phyloP scores from a whole-genome alignment of 176 grass and related monocot species.

The Lolium perenne region DNA sequence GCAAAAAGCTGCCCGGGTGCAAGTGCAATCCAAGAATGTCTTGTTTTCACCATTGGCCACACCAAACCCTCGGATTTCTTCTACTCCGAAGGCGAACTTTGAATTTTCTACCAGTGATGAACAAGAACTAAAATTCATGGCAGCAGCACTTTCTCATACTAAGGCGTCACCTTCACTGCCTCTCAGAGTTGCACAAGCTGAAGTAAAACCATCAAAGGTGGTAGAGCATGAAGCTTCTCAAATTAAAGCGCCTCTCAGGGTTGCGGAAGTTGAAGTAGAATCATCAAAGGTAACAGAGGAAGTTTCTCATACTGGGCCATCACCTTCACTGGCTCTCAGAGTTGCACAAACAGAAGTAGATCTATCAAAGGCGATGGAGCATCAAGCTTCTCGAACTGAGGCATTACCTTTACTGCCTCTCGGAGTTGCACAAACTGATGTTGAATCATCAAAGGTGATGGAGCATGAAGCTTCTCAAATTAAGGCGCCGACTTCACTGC shows the following conservation, averaged over 20 bases:
- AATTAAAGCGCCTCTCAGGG: background rate
- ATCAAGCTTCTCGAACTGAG: background rate
- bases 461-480: background rate
- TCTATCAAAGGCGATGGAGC: background rate
- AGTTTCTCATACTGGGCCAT: slow-evolving; percentile 1
- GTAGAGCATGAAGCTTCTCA: background rate
- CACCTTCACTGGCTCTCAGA: background rate
- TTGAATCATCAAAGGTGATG: background rate
- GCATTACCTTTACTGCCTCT: background rate
- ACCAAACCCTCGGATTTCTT: slow-evolving; percentile 19
- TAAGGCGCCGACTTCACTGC: background rate
- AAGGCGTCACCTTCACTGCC: background rate
- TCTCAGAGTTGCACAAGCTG: background rate
- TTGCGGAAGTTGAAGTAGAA: background rate
- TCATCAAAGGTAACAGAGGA: background rate
- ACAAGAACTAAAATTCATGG: slow-evolving; percentile 4
- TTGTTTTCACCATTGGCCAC: slow-evolving; percentile 18
- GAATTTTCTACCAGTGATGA: slow-evolving; percentile 16
- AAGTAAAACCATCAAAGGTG: background rate
- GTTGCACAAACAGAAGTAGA: background rate
- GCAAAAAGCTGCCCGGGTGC: slow-evolving; percentile 35
- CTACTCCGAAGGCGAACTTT: slow-evolving; percentile 7
- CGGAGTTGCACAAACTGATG: background rate
- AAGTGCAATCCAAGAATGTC: slow-evolving; percentile 35
- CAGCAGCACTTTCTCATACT: slow-evolving; percentile 29